Percentiles rank a stretch among this genome's conserved stretches.
phyloP scores from a whole-genome alignment of 2,329 filamentous ascomycete species.

The Gaeumannomyces sp. region DNA sequence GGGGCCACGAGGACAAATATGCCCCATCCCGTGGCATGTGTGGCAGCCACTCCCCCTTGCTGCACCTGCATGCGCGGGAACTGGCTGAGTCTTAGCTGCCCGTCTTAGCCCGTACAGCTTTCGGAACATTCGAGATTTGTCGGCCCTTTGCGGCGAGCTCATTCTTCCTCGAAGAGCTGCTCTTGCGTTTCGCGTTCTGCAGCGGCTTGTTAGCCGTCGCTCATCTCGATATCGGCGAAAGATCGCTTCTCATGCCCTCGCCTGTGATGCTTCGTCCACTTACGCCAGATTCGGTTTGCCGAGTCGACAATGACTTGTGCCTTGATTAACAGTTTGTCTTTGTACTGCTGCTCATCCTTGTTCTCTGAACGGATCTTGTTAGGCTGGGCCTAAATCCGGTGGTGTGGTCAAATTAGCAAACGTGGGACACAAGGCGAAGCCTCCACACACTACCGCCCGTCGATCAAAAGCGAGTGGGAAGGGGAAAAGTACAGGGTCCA shows the following conservation, averaged over 20 bases:
- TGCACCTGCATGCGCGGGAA: background rate
- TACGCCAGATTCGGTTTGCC: conserved; percentile 65
- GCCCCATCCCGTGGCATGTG: background rate
- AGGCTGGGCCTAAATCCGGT: conserved; percentile 50
- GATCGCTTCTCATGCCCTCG: conserved; percentile 13
- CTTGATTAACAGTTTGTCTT: conserved; percentile 59
- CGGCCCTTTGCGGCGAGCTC: background rate
- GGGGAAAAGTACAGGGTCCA: conserved; percentile 13
- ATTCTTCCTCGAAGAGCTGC: conserved; percentile 15
- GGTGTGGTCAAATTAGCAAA: conserved; percentile 11
- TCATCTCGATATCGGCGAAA: conserved; percentile 39
- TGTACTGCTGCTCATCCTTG: conserved; percentile 52
- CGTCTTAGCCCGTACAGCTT: background rate
- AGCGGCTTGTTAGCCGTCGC: conserved; percentile 4
- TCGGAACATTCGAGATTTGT: background rate
- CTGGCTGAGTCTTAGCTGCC: background rate
- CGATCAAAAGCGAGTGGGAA: background rate
- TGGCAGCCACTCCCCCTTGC: background rate
- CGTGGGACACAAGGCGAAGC: background rate
- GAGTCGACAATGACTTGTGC: conserved; percentile 62
- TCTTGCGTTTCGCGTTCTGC: conserved; percentile 19
- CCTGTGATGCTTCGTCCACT: conserved; percentile 22
- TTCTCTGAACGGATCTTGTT: conserved; percentile 54
- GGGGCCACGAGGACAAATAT: background rate
- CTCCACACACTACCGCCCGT: background rate